Evolutionary conservation across 2,329 filamentous ascomycete species (phyloP), one percentile per base, ranked within the genome.

Genomic region (Aspergillus flavus): DNA sequence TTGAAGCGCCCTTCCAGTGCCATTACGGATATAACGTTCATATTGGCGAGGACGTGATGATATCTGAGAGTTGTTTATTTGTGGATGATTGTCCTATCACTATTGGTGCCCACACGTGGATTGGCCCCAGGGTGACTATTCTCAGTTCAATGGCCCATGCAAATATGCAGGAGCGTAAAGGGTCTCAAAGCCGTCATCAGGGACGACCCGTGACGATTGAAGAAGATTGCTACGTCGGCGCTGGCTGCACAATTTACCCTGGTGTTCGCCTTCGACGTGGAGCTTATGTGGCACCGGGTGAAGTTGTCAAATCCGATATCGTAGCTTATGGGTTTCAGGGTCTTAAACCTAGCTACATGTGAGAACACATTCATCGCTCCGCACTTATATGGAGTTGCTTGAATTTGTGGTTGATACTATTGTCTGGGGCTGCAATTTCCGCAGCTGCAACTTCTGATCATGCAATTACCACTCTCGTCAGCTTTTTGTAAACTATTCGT

Each of bases 11-110:
- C 0, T 98, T 99, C 76, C 89, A 85, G 54, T 97, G 94, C 75
- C 93, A 97, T 72, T 97, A 97, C 73, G 95, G 95, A 0, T 98
- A 97, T 80, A 98, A 99, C 76, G 91, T 98, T 71, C 86, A 86
- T 55, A 91, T 99, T 68, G 94, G 92, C 14, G 90, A 94, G 69
- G 89, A 95, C 67, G 92, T 96, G 3, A 86, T 89, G 61, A 91
- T 99, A 68, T 92, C 91, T 21, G 86, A 91, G 61, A 91, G 92
- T 72, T 97, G 94, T 77, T 89, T 89, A 30, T 90, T 98, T 73
- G 87, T 94, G 61, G 95, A 99, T 75, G 89, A 93, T n/a, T 91
- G 89, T 74, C 85, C 89, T 66, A 91, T 98, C 64, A 88, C 83
- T 54, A 93, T 98, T 71, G 94, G 94, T 3, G 87, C 92, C 65